A percentile compares a stretch with the other conserved stretches of the same genome.
phyloP scores from a whole-genome alignment of 495 filamentous ascomycete genomes.

The Hypoxylon crocopeplum region DNA sequence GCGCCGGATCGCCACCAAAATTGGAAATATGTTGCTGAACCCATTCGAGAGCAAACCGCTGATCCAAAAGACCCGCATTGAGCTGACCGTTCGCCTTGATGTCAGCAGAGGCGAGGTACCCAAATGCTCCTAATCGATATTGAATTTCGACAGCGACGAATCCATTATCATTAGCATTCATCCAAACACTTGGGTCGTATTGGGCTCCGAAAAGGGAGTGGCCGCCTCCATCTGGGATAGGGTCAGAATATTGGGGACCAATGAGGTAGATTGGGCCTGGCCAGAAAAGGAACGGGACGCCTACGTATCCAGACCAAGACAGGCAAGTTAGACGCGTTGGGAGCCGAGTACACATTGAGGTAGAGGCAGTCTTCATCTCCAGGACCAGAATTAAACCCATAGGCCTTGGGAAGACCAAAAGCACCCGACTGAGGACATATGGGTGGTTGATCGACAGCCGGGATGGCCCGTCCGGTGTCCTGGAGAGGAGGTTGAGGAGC shows the following conservation, averaged over 20 bases:
- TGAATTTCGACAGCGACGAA: slow-evolving; percentile 56
- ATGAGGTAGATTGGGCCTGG: not conserved
- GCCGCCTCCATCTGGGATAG: slow-evolving; percentile 47
- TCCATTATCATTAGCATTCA: slow-evolving; percentile 50
- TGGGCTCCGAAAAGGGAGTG: slow-evolving; percentile 48
- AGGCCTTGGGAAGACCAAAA: slow-evolving; percentile 31
- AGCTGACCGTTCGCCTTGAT: slow-evolving; percentile 52
- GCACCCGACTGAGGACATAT: slow-evolving; percentile 43
- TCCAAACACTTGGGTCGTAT: slow-evolving; percentile 49
- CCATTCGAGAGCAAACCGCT: slow-evolving; percentile 74
- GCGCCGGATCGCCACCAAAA: slow-evolving; percentile 71
- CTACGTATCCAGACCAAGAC: slow-evolving; percentile 49
- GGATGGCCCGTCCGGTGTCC: slow-evolving; percentile 18
- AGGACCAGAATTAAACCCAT: slow-evolving; percentile 27
- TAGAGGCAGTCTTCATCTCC: slow-evolving; percentile 62
- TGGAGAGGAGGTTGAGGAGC: slow-evolving; percentile 37
- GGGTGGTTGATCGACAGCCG: slow-evolving; percentile 39
- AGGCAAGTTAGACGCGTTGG: slow-evolving; percentile 48
- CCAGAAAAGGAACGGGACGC: slow-evolving; percentile 3
- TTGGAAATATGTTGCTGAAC: slow-evolving; percentile 70
- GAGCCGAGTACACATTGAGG: slow-evolving; percentile 53
- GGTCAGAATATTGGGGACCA: slow-evolving; percentile 2
- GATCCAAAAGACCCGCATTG: slow-evolving; percentile 73
- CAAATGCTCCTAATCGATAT: slow-evolving; percentile 60
- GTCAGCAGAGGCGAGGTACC: slow-evolving; percentile 53